Base-by-base conservation (phyloP, 495 filamentous ascomycete genomes). In the Tuber aestivum region DNA sequence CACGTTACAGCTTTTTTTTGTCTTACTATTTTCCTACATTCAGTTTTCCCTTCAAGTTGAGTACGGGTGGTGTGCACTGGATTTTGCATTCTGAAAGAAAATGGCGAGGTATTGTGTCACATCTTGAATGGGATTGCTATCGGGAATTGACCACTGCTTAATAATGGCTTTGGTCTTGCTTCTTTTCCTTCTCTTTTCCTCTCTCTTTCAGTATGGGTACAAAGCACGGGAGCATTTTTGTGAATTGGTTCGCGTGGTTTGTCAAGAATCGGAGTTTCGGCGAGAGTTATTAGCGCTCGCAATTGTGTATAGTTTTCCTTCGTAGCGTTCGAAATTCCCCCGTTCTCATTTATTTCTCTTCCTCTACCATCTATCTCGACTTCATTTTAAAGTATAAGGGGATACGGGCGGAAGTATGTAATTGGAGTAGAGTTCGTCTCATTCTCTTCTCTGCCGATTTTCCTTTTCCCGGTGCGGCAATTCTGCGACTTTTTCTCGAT, bases 251-350 rank as follows among this genome's bases (percentile, higher is more conserved):
- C 78, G 78, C 61, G 78, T 81, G 79, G 78, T 80, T 80, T 78
- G 75, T 79, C 73, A 75, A 83, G 78, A 81, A 83, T 83, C 74
- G 81, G 81, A 83, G 81, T 83, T 83, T 61, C 75, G 78, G 81
- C 81, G 81, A 81, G 80, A 75, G 80, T 75, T 37, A 77, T 80
- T 79, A 48, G 70, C 73, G 80, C 81, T 82, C 81, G 81, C 81
- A 82, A 80, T 79, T 82, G 81, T 82, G 81, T 82, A 82, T 79
- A 82, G 78, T 80, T 73, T 78, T 76, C 71, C 75, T 82, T 77
- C 78, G 74, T 79, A 80, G 73, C 73, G 44, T 45, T 80, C 78
- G 70, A 76, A 73, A 77, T 80, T 77, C 68, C 70, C 50, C 56
- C 27, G 75, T 72, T 56, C 78, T 71, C 71, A 80, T 74, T 35